Conservation (phyloP, 345 rosid species). For the Arabidopsis thaliana region TAIR10.1 NC_003070.9:22267501-22268000, state of each 20-base stretch:
- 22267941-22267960: not conserved
- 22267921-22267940: not conserved
- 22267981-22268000: not conserved
- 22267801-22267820: conserved; percentile 88
- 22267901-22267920: not conserved
- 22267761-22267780: conserved; percentile 78
- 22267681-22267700: conserved; percentile 55
- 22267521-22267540: conserved; percentile 25
- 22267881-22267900: conserved; percentile 68
- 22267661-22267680: conserved; percentile 80
- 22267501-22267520: conserved; percentile 74
- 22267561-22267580: too few species aligned
- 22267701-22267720: not conserved
- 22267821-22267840: conserved; percentile 78
- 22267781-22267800: conserved; percentile 94
- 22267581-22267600: conserved; percentile 74
- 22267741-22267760: conserved; percentile 15
- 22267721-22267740: not conserved
- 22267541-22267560: not conserved
- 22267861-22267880: conserved; percentile 78
- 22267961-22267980: not conserved
- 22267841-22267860: conserved; percentile 70
- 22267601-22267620: conserved; percentile 87
- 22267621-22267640: conserved; percentile 90
- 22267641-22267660: conserved; percentile 87